Conservation (phyloP, 2,329 filamentous ascomycete species). For the Rhexocercosporidium sp. region DNA sequence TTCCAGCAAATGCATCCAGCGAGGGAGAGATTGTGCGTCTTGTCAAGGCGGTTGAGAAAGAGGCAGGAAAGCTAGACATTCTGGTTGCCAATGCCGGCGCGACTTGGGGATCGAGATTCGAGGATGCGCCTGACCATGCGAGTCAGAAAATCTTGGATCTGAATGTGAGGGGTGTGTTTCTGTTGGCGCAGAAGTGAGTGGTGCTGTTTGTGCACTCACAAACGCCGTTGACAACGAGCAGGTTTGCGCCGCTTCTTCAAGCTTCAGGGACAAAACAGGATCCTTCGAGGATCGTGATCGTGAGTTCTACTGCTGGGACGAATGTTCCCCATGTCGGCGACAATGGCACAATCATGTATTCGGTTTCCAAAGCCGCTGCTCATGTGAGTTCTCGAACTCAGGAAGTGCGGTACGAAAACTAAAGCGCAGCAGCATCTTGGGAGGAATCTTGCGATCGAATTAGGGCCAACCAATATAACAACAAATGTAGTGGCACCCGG, state of each 20-base stretch:
- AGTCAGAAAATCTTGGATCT: conserved; percentile 72
- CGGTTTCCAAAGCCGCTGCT: conserved; percentile 70
- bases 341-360: conserved; percentile 69
- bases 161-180: conserved; percentile 75
- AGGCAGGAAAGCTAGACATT: conserved; percentile 66
- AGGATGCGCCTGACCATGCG: conserved; percentile 62
- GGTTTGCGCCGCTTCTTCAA: conserved; percentile 53
- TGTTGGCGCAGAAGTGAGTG: conserved; percentile 64
- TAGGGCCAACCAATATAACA: conserved; percentile 68
- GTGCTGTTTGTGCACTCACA: not conserved
- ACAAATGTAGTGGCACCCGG: conserved; percentile 71
- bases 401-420: too few species aligned
- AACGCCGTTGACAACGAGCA: conserved; percentile 15
- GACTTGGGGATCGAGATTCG: conserved; percentile 71
- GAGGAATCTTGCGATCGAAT: conserved; percentile 71
- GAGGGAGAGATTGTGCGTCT: conserved; percentile 65
- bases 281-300: conserved; percentile 68
- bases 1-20: conserved; percentile 71
- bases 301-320: conserved; percentile 69
- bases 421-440: conserved; percentile 58
- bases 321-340: conserved; percentile 63
- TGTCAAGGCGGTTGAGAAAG: conserved; percentile 59
- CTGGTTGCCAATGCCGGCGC: conserved; percentile 75
- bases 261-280: conserved; percentile 54
- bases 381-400: conserved; percentile 37